These are phyloP conservation scores for Populus deltoides DNA, from an alignment of 345 rosid genomes.

Conservation along the genomic window DNA sequence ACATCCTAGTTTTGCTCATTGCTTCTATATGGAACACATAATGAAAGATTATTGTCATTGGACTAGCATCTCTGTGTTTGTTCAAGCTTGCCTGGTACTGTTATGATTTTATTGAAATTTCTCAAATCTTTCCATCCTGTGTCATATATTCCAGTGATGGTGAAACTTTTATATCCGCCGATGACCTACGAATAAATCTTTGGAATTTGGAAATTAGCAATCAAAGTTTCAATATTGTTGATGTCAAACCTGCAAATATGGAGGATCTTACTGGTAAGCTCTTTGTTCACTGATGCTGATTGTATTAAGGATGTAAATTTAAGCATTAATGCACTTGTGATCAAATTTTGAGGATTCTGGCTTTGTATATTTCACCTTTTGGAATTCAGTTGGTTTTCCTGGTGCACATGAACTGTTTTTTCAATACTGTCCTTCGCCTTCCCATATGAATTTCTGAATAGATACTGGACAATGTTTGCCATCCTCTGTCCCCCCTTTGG, in stretches of 20 bases:
- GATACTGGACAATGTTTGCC: background rate
- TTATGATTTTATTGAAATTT: background rate
- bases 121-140: constrained; percentile 17
- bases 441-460: background rate
- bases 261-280: constrained; percentile 91
- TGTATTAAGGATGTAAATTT: background rate
- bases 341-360: background rate
- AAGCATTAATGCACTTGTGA: background rate
- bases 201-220: constrained; percentile 98
- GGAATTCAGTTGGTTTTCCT: background rate
- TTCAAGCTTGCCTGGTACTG: background rate
- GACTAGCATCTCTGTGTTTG: background rate
- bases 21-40: background rate
- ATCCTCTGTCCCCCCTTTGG: background rate
- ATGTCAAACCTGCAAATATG: constrained; percentile 98
- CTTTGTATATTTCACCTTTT: background rate
- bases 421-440: background rate
- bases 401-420: too few species aligned
- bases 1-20: background rate
- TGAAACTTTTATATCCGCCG: constrained; percentile 96
- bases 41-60: background rate
- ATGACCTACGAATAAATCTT: constrained; percentile 92
- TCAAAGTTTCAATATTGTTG: constrained; percentile 94
- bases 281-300: background rate
- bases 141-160: constrained; percentile 57